Conservation (phyloP, 352 stramenopile species). For the Phytophthora podocarpi region DNA sequence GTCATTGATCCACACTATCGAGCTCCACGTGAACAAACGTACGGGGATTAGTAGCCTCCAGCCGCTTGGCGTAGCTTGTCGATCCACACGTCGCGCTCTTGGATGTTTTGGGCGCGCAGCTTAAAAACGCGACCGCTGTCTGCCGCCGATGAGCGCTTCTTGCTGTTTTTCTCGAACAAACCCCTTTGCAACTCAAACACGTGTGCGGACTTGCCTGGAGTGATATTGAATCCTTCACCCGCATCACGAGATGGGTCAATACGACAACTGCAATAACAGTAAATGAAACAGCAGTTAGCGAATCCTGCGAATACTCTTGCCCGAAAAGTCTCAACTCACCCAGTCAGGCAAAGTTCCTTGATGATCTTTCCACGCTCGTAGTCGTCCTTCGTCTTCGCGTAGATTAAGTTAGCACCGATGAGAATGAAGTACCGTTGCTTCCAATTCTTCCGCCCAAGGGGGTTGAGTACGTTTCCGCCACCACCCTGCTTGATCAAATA, state of each 20-base stretch:
- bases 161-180: constrained; percentile 36
- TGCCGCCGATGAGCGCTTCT: constrained; percentile 68
- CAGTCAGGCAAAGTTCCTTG: constrained; percentile 82
- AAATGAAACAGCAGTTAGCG: too few relatives aligned
- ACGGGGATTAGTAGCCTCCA: constrained; percentile 38
- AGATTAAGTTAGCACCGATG: constrained; percentile 68
- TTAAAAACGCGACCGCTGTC: constrained; percentile 85
- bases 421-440: constrained; percentile 91
- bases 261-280: constrained; percentile 5
- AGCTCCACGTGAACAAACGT: neutral
- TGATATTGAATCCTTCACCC: constrained; percentile 86
- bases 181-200: constrained; percentile 80
- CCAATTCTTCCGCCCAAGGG: constrained; percentile 84
- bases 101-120: constrained; percentile 80
- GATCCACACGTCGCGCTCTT: constrained; percentile 86
- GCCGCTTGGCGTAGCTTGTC: constrained; percentile 67
- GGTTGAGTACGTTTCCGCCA: constrained; percentile 78
- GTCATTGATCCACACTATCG: constrained; percentile 12
- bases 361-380: constrained; percentile 89
- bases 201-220: constrained; percentile 64
- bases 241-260: constrained; percentile 77
- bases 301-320: neutral
- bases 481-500: constrained; percentile 90
- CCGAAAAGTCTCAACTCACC: constrained; percentile 39
- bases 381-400: constrained; percentile 87